These are phyloP conservation scores for Sphagnum tenellum DNA, from an alignment of 225 moss, liverwort and hornwort species.

Conservation along the genomic window DNA sequence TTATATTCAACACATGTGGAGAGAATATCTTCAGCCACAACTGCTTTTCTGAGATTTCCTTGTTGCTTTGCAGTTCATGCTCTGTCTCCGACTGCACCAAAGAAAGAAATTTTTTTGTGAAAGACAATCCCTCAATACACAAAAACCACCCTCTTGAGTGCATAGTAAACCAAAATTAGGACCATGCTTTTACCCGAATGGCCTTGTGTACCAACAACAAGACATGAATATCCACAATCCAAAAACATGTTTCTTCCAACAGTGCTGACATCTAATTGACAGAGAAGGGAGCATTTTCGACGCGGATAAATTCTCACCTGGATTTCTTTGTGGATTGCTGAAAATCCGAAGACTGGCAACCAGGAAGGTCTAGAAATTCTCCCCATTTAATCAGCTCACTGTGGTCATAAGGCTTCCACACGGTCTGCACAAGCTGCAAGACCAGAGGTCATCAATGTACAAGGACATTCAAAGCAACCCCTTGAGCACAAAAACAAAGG, in stretches of 20 bases:
- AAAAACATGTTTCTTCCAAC: no score
- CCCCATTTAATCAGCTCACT: slow-evolving; percentile 95
- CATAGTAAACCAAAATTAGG: no score
- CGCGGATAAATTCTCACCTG: slow-evolving; percentile 32
- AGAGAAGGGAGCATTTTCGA: no score
- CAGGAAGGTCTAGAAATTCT: slow-evolving; percentile 93
- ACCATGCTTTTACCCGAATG: no score
- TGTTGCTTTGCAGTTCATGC: slow-evolving; percentile 84
- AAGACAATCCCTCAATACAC: not conserved
- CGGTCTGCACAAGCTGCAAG: slow-evolving; percentile 91
- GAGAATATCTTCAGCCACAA: slow-evolving; percentile 95
- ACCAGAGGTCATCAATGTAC: slow-evolving; percentile 80
- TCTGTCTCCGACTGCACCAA: slow-evolving; percentile 85
- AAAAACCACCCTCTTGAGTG: no score
- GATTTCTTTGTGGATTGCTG: slow-evolving; percentile 86
- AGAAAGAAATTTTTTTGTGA: not conserved
- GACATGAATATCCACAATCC: no score
- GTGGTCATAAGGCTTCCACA: slow-evolving; percentile 82
- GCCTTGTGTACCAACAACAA: no score
- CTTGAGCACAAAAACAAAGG: no score
- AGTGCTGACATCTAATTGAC: no score
- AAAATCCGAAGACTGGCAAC: slow-evolving; percentile 86
- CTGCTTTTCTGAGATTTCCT: slow-evolving; percentile 98
- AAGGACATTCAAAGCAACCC: no score
- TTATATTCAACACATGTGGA: slow-evolving; percentile 93